Conservation (phyloP, 768 basidiomycete genomes). For the Hygrocybe coccinea region DNA sequence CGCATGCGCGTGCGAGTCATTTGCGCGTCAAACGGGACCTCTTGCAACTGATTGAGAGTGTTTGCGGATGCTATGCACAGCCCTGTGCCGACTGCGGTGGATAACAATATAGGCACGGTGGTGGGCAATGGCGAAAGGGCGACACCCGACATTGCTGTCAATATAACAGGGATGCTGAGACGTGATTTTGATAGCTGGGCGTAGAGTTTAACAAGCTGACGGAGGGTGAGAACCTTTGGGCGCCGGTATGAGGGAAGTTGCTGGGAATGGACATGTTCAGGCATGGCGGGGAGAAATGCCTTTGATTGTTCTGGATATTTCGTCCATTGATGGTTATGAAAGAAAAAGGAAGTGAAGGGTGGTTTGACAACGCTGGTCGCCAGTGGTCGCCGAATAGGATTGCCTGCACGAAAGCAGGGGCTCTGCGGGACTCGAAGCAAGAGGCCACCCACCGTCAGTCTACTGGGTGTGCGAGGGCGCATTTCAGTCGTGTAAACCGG, state of each 20-base stretch:
- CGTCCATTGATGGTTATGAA: constrained; percentile 55
- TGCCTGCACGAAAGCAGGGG: not conserved
- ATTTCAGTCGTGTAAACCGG: no score
- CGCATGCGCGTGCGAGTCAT: constrained; percentile 87
- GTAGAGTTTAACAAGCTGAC: constrained; percentile 61
- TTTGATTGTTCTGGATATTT: constrained; percentile 8
- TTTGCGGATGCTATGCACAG: constrained; percentile 93
- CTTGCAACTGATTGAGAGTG: constrained; percentile 90
- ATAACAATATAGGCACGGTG: constrained; percentile 76
- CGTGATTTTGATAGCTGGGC: constrained; percentile 78
- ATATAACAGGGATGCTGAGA: constrained; percentile 76
- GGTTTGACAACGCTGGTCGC: not conserved
- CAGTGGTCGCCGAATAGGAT: not conserved
- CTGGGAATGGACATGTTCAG: constrained; percentile 11
- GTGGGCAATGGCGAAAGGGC: constrained; percentile 87
- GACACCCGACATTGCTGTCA: constrained; percentile 88
- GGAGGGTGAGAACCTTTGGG: constrained; percentile 42
- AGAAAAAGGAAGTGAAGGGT: constrained; percentile 51
- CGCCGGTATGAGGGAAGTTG: constrained; percentile 31
- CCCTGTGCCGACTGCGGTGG: constrained; percentile 83
- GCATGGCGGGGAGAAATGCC: not conserved
- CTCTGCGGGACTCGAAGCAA: not conserved
- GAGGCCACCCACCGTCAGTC: not conserved
- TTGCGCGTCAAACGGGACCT: constrained; percentile 94
- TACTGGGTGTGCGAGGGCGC: not conserved